phyloP scores from a whole-genome alignment of 306 rosid species.

The Cercis canadensis region DNA sequence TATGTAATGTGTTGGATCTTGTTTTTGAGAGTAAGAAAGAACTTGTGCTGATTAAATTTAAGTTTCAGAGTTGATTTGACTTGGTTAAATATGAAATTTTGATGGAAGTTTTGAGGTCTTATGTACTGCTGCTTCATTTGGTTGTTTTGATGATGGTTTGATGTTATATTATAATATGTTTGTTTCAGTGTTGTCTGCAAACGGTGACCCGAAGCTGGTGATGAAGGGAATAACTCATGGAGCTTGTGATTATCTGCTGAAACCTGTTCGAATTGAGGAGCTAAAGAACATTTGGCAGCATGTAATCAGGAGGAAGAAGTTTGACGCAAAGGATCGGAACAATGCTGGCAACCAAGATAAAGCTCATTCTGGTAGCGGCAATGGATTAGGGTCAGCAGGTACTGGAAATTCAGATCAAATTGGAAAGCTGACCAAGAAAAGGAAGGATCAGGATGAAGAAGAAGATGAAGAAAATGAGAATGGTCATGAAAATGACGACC shows the following conservation, averaged over 20 bases:
- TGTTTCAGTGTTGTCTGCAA: slow-evolving; percentile 80
- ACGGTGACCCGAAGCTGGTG: slow-evolving; percentile 82
- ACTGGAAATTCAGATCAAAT: slow-evolving; percentile 58
- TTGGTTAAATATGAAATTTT: slow-evolving; percentile 6
- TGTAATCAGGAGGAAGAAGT: slow-evolving; percentile 75
- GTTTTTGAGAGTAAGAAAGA: slow-evolving; percentile 12
- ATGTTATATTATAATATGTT: slow-evolving; percentile 17
- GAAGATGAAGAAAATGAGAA: slow-evolving; percentile 60
- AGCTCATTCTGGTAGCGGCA: slow-evolving; percentile 40
- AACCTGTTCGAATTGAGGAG: slow-evolving; percentile 89
- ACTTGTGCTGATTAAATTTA: neutral
- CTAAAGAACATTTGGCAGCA: slow-evolving; percentile 96
- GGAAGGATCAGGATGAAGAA: slow-evolving; percentile 78
- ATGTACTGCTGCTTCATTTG: slow-evolving; percentile 14
- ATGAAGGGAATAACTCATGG: slow-evolving; percentile 94
- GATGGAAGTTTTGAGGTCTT: neutral
- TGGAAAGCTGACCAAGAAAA: slow-evolving; percentile 60
- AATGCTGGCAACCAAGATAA: slow-evolving; percentile 47
- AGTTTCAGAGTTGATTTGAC: slow-evolving; percentile 5
- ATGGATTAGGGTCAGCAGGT: slow-evolving; percentile 43
- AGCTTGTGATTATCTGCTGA: slow-evolving; percentile 90
- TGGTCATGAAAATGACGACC: slow-evolving; percentile 62
- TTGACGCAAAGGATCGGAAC: slow-evolving; percentile 51
- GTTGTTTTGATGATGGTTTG: slow-evolving; percentile 3
- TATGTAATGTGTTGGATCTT: slow-evolving; percentile 10